Conservation (phyloP, 2,329 filamentous ascomycete species). For the Raffaelea deltoideospora region DNA sequence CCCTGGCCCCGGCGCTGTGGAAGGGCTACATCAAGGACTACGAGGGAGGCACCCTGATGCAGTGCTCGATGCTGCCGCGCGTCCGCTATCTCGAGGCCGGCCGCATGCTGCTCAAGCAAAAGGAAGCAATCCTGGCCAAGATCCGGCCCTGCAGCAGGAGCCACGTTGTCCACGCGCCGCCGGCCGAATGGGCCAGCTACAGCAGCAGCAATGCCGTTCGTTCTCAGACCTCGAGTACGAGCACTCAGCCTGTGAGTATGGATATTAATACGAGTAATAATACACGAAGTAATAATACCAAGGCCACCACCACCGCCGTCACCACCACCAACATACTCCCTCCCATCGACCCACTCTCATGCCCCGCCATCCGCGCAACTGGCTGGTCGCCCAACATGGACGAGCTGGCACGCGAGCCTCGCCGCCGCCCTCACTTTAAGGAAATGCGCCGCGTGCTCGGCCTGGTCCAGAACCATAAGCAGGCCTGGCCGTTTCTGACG, state of each 20-base stretch:
- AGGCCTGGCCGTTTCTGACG: conserved; percentile 86
- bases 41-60: conserved; percentile 97
- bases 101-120: conserved; percentile 93
- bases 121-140: conserved; percentile 87
- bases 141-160: conserved; percentile 55
- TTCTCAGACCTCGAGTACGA: conserved; percentile 77
- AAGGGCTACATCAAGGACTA: conserved; percentile 99
- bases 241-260: too few species aligned
- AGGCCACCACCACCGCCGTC: conserved; percentile 26
- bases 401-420: conserved; percentile 82
- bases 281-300: too few species aligned
- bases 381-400: conserved; percentile 99
- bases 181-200: not conserved
- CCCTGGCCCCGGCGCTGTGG: conserved; percentile 77
- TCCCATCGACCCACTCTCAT: conserved; percentile 70
- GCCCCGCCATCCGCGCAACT: conserved; percentile 80
- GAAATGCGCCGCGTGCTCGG: conserved; percentile 84
- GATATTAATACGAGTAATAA: too few species aligned
- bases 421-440: conserved; percentile 92
- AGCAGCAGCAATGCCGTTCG: too few species aligned
- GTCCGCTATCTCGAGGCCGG: conserved; percentile 88
- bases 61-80: conserved; percentile 91
- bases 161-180: not conserved
- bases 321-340: too few species aligned
- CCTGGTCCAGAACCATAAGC: conserved; percentile 84